phyloP scores from a whole-genome alignment of 345 rosid genomes.

The Arabis alpina region DNA sequence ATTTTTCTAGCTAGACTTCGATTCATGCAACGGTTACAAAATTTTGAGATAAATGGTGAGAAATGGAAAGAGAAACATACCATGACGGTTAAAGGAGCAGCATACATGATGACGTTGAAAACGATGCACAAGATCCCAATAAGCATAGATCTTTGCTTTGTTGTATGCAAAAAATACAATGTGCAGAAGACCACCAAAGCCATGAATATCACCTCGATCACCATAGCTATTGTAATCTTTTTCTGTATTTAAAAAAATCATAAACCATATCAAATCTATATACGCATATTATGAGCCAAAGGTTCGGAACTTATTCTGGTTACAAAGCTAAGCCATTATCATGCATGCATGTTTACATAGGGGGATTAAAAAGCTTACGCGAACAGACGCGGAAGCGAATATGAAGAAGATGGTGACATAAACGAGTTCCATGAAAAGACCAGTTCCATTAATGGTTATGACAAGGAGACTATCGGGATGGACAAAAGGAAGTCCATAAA shows the following conservation, averaged over 20 bases:
- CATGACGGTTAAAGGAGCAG: slow-evolving; percentile 76
- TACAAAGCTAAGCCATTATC: too few species aligned
- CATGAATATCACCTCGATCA: slow-evolving; percentile 55
- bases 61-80: slow-evolving; percentile 37
- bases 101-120: slow-evolving; percentile 59
- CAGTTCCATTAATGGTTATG: slow-evolving; percentile 63
- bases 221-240: slow-evolving; percentile 40
- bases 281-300: too few species aligned
- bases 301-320: not conserved
- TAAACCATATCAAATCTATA: not conserved
- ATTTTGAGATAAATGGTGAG: not conserved
- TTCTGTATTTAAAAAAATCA: slow-evolving; percentile 23
- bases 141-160: slow-evolving; percentile 50
- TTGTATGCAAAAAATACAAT: slow-evolving; percentile 46
- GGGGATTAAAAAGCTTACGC: slow-evolving; percentile 44
- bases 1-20: not conserved
- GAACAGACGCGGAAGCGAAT: slow-evolving; percentile 42
- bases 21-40: not conserved
- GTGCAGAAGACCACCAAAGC: slow-evolving; percentile 47
- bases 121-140: slow-evolving; percentile 51
- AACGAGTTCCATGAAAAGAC: slow-evolving; percentile 58
- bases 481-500: slow-evolving; percentile 73
- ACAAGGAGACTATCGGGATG: slow-evolving; percentile 63
- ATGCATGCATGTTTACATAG: not conserved
- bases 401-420: slow-evolving; percentile 59